Evolutionary conservation across 2,329 filamentous ascomycete genomes (phyloP), one percentile per base, ranked within the genome.

Genomic region (Ophiostoma perfectum): DNA sequence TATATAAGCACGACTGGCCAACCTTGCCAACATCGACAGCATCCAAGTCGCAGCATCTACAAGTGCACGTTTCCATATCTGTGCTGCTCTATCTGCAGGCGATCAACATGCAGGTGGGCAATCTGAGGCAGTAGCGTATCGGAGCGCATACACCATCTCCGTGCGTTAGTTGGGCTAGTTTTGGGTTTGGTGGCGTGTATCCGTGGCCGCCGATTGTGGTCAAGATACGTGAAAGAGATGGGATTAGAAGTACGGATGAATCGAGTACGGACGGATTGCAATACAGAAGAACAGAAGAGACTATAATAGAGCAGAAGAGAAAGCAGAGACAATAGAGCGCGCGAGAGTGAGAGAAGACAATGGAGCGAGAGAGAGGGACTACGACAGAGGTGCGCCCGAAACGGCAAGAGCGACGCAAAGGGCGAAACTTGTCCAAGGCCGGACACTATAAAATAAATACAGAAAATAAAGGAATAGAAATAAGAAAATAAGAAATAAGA

Each of bases 141-240:
- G 68, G 68, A 69, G 68, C 66, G 68, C 68, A 69, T 64, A 67
- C 66, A 55, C 65, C 68, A 69, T 47, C 66, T 69, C 68, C 68
- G 68, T 67, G 64, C 66, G 63, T 66, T 52, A n/a, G 41, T 47
- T 47, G 60, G 60, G 60, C 60, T 63, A 63, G 60, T 42, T 27
- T 27, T 27, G 27, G 27, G 27, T 27, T 27, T 27, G 27, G 52
- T 58, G 60, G 60, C 60, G 60, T 63, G 64, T 27, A 27, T 27
- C 27, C 27, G 27, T 27, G 27, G 27, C 27, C 27, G 27, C 27
- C 27, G 44, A 6, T 14, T 16, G 5, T 18, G 18, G 39, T 4
- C 62, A 4, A 42, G 39, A 39, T 6, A 16, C 14, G 3, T 27
- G 14, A 39, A 8, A 27, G 12, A 12, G 6, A 6, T 44, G 6